Evolutionary conservation across 257 asterid species (phyloP).

Genomic region (Nicotiana paniculata): DNA sequence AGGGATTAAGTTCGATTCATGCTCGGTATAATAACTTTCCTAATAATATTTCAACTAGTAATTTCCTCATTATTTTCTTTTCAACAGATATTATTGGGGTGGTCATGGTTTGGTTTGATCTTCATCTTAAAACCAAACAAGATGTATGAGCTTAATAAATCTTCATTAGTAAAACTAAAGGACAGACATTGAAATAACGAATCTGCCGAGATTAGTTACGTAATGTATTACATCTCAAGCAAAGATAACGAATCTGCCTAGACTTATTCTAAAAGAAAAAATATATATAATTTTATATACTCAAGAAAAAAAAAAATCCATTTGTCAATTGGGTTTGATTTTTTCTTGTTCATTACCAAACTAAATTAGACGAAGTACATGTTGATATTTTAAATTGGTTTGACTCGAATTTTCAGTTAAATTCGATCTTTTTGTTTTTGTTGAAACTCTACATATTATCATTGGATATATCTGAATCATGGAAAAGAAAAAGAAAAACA

Average conservation of each 20-base stretch:
- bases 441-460: neutral
- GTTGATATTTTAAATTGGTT: neutral
- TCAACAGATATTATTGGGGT: no score
- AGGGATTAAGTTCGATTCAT: neutral
- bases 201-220: neutral
- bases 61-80: no score
- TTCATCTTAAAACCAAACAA: no score
- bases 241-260: no score
- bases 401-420: neutral
- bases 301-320: neutral
- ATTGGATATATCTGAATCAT: neutral
- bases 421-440: neutral
- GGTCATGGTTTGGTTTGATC: no score
- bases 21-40: no score
- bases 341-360: neutral
- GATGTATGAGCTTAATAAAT: no score
- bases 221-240: neutral
- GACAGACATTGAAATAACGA: neutral
- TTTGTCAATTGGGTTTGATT: neutral
- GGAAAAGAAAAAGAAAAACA: neutral
- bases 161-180: no score
- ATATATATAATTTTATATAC: neutral
- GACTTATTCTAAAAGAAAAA: neutral
- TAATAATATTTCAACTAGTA: no score
- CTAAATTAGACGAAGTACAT: neutral